Evolutionary conservation across 768 basidiomycete species (phyloP).

Genomic region (Amanita inopinata): DNA sequence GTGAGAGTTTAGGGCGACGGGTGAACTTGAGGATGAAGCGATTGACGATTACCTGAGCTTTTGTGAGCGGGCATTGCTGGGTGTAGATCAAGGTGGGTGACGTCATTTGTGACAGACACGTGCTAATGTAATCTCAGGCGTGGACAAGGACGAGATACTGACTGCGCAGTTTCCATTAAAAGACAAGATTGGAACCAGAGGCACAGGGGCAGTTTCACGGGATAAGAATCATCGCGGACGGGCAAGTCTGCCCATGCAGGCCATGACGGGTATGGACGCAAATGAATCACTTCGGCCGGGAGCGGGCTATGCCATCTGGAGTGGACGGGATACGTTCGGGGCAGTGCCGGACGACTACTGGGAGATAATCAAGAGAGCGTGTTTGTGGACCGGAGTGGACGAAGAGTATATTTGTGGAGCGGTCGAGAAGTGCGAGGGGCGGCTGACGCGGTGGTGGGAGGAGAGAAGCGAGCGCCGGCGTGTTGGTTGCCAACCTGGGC

Average conservation of each 20-base stretch:
- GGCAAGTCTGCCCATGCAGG: background rate
- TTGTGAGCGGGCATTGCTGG: conserved; percentile 45
- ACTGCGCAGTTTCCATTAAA: conserved; percentile 33
- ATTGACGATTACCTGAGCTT: conserved; percentile 61
- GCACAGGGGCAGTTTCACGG: background rate
- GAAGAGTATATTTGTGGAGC: conserved; percentile 41
- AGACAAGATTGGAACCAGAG: conserved; percentile 1
- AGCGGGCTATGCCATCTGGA: conserved; percentile 52
- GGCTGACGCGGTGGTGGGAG: conserved; percentile 44
- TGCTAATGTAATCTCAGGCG: conserved; percentile 2
- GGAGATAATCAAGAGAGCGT: conserved; percentile 40
- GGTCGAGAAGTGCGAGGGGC: conserved; percentile 57
- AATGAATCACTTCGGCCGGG: conserved; percentile 35
- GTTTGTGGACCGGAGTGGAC: conserved; percentile 45
- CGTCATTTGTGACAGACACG: conserved; percentile 10
- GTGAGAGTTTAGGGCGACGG: conserved; percentile 51
- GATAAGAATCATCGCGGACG: background rate
- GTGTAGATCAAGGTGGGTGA: conserved; percentile 20
- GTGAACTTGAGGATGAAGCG: conserved; percentile 37
- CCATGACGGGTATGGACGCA: background rate
- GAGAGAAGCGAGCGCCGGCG: conserved; percentile 15
- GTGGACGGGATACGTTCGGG: conserved; percentile 59
- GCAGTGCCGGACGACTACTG: conserved; percentile 40
- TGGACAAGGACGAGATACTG: conserved; percentile 24
- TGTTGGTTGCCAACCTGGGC: conserved; percentile 1